Evolutionary conservation across 2,329 filamentous ascomycete species (phyloP).

Genomic region (Elsinoe necatrix): DNA sequence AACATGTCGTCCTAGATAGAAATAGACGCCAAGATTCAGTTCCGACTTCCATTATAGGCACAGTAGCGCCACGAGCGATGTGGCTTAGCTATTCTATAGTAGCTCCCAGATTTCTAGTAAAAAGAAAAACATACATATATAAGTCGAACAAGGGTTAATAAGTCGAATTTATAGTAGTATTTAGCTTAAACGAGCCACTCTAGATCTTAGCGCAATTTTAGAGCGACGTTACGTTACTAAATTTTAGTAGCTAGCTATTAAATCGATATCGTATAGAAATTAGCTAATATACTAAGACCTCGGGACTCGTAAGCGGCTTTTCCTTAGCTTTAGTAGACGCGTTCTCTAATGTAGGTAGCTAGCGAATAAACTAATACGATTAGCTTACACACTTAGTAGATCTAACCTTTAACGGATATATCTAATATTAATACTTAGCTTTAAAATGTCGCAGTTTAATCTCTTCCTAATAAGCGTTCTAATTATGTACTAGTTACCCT

Average conservation of each 20-base stretch:
- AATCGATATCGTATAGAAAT: too few species aligned
- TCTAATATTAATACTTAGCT: too few species aligned
- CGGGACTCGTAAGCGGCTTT: neutral
- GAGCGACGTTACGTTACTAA: too few species aligned
- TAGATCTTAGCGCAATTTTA: too few species aligned
- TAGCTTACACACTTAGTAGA: too few species aligned
- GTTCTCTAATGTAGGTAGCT: neutral
- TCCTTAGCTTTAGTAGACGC: neutral
- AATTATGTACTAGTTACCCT: too few species aligned
- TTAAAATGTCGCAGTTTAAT: neutral
- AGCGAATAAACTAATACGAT: neutral
- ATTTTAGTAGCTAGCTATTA: too few species aligned
- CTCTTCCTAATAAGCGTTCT: neutral
- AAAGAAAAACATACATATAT: neutral
- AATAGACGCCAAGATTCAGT: too few species aligned
- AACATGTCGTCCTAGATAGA: too few species aligned
- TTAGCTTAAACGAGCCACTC: too few species aligned
- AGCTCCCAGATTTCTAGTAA: neutral
- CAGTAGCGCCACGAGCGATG: neutral
- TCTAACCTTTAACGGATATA: too few species aligned
- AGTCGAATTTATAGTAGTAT: neutral
- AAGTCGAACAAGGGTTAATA: neutral
- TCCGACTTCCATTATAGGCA: too few species aligned
- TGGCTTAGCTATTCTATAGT: neutral
- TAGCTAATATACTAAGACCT: neutral